Conservation (phyloP, 2,329 filamentous ascomycete species). For the Chaetomium globosum region DNA sequence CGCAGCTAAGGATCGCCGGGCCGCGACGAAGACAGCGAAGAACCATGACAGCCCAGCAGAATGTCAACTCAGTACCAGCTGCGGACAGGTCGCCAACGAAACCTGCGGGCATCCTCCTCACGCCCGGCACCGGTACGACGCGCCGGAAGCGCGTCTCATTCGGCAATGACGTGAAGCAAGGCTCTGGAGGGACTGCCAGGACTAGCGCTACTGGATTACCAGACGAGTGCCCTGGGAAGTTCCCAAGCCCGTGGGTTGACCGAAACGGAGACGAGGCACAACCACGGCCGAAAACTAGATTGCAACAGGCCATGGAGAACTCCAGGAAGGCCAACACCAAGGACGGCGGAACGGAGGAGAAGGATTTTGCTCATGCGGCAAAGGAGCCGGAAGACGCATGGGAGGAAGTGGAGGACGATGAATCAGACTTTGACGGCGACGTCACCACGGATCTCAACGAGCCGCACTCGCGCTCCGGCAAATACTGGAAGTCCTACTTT, state of each 20-base stretch:
- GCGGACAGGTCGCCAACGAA: slow-evolving; percentile 50
- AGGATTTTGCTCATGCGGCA: slow-evolving; percentile 21
- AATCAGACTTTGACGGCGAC: slow-evolving; percentile 57
- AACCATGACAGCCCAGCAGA: slow-evolving; percentile 36
- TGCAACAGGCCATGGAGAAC: slow-evolving; percentile 53
- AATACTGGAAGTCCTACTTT: slow-evolving; percentile 80
- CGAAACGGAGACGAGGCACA: slow-evolving; percentile 32
- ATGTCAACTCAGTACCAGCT: slow-evolving; percentile 30
- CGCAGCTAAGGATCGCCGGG: slow-evolving; percentile 41
- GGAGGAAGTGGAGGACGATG: slow-evolving; percentile 55
- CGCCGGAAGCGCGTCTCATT: slow-evolving; percentile 68
- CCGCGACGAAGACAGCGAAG: slow-evolving; percentile 29
- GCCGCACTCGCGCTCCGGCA: slow-evolving; percentile 73
- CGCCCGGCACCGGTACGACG: slow-evolving; percentile 63
- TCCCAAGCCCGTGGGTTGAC: slow-evolving; percentile 38
- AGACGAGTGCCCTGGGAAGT: slow-evolving; percentile 40
- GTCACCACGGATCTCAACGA: slow-evolving; percentile 71
- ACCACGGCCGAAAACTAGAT: slow-evolving; percentile 45
- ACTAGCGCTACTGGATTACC: slow-evolving; percentile 38
- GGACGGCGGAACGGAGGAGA: slow-evolving; percentile 25
- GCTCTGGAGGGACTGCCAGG: slow-evolving; percentile 42
- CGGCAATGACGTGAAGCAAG: slow-evolving; percentile 57
- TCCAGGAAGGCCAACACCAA: slow-evolving; percentile 41
- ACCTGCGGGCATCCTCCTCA: slow-evolving; percentile 63
- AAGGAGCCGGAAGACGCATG: slow-evolving; percentile 50